These are phyloP conservation scores for Ceratorhiza oryzae-sativae DNA, from an alignment of 1,284 basidiomycete genomes.

Conservation along the genomic window DNA sequence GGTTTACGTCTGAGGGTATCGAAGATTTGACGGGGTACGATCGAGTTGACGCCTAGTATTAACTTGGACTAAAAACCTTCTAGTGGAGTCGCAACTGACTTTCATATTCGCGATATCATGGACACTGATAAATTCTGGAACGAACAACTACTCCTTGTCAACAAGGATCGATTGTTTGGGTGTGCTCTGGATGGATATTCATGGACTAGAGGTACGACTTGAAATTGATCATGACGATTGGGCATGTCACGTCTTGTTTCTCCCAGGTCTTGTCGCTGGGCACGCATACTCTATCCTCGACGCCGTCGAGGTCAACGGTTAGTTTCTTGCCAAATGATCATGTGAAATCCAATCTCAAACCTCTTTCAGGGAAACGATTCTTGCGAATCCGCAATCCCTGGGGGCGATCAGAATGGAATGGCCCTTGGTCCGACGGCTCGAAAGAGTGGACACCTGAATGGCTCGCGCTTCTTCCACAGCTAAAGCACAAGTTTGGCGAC, in stretches of 20 bases:
- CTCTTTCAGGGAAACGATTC: constrained; percentile 37
- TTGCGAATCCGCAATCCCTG: constrained; percentile 57
- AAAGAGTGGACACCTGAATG: constrained; percentile 44
- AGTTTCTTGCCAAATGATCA: neutral
- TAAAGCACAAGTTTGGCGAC: constrained; percentile 43
- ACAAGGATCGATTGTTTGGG: constrained; percentile 43
- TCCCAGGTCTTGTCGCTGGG: constrained; percentile 16
- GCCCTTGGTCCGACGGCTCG: constrained; percentile 43
- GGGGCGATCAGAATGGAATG: constrained; percentile 53
- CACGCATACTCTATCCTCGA: constrained; percentile 42
- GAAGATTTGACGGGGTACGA: constrained; percentile 60
- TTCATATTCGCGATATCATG: constrained; percentile 43
- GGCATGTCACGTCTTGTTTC: neutral
- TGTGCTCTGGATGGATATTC: constrained; percentile 21
- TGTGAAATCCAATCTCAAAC: too few relatives aligned
- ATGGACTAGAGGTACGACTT: neutral
- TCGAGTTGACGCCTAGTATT: too few relatives aligned
- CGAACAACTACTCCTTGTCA: constrained; percentile 41
- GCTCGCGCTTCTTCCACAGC: constrained; percentile 37
- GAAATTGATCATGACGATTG: neutral
- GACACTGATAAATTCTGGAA: constrained; percentile 43
- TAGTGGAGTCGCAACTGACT: constrained; percentile 23
- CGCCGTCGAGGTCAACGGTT: constrained; percentile 18
- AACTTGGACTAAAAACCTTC: too few relatives aligned
- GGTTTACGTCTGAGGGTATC: constrained; percentile 55